These are phyloP conservation scores for Leccinum cinnamomeum DNA, from an alignment of 1,284 basidiomycete species.

Conservation along the genomic window DNA sequence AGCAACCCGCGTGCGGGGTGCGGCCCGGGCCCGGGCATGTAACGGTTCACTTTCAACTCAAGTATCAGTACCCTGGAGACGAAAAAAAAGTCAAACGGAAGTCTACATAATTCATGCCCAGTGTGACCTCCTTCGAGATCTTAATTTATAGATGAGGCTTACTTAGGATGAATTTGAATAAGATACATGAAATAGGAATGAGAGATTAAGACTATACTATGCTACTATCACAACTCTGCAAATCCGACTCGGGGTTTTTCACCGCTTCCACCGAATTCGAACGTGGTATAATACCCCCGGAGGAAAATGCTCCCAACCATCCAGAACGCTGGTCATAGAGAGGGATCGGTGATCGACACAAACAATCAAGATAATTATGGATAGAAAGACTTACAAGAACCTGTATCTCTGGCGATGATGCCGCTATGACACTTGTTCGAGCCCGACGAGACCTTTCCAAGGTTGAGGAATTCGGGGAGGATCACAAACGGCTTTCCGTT, in stretches of 20 bases:
- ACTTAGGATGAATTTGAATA: neutral
- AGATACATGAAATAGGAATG: neutral
- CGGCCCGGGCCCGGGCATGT: too few relatives aligned
- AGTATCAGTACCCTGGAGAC: neutral
- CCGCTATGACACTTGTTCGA: neutral
- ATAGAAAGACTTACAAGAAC: neutral
- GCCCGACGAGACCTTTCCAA: neutral
- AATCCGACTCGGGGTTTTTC: neutral
- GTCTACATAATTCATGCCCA: neutral
- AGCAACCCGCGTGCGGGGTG: too few relatives aligned
- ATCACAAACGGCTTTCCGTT: neutral
- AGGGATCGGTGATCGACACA: neutral
- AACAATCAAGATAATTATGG: neutral
- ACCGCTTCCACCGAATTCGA: neutral
- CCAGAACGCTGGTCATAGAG: neutral
- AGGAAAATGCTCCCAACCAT: neutral
- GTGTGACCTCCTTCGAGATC: neutral
- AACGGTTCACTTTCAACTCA: neutral
- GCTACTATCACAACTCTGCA: neutral
- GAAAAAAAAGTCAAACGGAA: neutral
- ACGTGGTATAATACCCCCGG: neutral
- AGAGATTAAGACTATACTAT: neutral
- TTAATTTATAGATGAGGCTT: neutral
- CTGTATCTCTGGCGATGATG: neutral
- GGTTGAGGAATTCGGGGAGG: neutral